These are phyloP conservation scores for Scutellaria barbata DNA, from an alignment of 257 asterid genomes.

Conservation along the genomic window DNA sequence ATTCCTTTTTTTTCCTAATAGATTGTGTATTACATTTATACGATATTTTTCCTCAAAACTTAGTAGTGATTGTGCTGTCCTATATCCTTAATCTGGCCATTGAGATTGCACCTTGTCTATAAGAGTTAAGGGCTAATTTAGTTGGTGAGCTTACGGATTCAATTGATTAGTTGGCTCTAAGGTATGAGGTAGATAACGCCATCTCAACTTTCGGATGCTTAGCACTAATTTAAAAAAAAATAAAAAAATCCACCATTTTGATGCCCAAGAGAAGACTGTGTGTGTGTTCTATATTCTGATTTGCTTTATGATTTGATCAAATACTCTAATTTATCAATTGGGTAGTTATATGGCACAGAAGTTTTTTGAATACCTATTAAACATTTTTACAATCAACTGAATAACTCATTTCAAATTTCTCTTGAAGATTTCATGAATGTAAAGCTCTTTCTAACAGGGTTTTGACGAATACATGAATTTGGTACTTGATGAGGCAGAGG, in stretches of 20 bases:
- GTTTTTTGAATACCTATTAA: too few relatives aligned
- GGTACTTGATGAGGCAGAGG: slow-evolving; percentile 69
- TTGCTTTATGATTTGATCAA: neutral
- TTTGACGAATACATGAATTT: slow-evolving; percentile 68
- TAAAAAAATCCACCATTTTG: neutral
- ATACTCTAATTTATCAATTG: neutral
- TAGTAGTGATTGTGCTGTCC: neutral
- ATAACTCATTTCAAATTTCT: too few relatives aligned
- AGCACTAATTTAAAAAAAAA: neutral
- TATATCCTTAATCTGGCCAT: neutral
- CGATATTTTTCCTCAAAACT: neutral
- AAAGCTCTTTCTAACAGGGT: slow-evolving; percentile 63
- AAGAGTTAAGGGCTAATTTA: too few relatives aligned
- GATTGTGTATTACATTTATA: too few relatives aligned
- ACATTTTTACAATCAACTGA: too few relatives aligned
- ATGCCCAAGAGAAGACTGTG: neutral
- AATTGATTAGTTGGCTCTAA: neutral
- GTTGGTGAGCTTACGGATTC: neutral
- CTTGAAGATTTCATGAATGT: neutral
- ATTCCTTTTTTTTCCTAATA: neutral
- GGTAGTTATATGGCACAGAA: neutral
- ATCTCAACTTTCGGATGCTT: neutral
- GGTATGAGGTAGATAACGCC: neutral
- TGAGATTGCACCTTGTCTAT: too few relatives aligned
- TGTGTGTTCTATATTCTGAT: neutral